Conservation (phyloP, 148 eudicot species). For the Spergularia marina region DNA sequence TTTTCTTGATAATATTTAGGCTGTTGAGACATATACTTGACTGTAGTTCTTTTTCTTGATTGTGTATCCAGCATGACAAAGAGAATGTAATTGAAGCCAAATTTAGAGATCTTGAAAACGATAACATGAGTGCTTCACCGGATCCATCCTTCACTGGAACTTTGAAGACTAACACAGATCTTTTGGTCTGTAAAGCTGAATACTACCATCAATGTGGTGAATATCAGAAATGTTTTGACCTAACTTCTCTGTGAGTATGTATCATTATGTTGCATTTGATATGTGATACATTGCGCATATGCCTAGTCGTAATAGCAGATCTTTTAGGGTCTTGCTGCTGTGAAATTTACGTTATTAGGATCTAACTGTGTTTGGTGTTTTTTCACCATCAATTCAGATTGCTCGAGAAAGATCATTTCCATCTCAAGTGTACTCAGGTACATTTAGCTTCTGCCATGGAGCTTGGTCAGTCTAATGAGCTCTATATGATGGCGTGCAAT, state of each 20-base stretch:
- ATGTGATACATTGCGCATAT: background rate
- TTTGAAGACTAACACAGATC: constrained; percentile 82
- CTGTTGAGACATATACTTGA: constrained; percentile 2
- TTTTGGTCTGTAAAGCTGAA: constrained; percentile 97
- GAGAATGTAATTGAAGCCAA: constrained; percentile 76
- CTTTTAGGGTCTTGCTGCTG: background rate
- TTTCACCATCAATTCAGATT: constrained; percentile 44
- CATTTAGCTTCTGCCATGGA: constrained; percentile 99
- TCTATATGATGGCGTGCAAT: constrained; percentile 92
- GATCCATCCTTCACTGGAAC: constrained; percentile 55
- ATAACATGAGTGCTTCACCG: constrained; percentile 40
- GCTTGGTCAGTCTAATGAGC: constrained; percentile 94
- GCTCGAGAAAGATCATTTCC: constrained; percentile 98
- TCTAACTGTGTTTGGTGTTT: constrained; percentile 9
- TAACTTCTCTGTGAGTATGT: constrained; percentile 72
- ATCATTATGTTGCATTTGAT: background rate
- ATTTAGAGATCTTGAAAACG: constrained; percentile 73
- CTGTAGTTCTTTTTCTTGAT: constrained; percentile 7
- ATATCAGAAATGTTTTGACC: constrained; percentile 95
- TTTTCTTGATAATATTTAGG: background rate
- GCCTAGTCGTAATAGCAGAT: background rate
- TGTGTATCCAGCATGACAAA: constrained; percentile 70
- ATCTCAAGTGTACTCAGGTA: constrained; percentile 80
- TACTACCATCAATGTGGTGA: constrained; percentile 97
- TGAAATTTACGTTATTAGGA: background rate